phyloP scores from a whole-genome alignment of 2,329 filamentous ascomycete genomes.

The Botryosphaeria dothidea region DNA sequence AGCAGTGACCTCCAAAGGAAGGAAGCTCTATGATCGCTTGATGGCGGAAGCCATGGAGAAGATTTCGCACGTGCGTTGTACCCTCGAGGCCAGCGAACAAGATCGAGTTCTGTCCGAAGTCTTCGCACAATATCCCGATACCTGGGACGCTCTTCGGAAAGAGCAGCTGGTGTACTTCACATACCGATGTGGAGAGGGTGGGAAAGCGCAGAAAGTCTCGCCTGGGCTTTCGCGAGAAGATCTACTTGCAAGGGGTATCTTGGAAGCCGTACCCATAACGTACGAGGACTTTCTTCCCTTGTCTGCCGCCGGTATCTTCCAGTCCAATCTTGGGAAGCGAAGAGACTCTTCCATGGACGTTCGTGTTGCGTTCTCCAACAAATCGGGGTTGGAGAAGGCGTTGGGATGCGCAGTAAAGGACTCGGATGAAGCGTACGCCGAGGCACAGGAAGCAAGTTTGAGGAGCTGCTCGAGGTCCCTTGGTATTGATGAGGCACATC shows the following conservation, averaged over 20 bases:
- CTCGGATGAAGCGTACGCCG: neutral
- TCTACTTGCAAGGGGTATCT: neutral
- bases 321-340: slow-evolving; percentile 40
- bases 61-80: neutral
- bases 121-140: neutral
- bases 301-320: slow-evolving; percentile 55
- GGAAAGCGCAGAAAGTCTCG: neutral
- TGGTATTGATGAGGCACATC: neutral
- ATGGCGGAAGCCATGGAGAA: slow-evolving; percentile 30
- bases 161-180: neutral
- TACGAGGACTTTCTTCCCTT: slow-evolving; percentile 59
- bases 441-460: neutral
- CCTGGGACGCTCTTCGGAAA: neutral
- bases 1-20: slow-evolving; percentile 49
- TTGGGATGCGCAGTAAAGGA: neutral
- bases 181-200: neutral
- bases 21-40: slow-evolving; percentile 50
- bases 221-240: neutral
- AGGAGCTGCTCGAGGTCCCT: neutral
- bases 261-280: slow-evolving; percentile 47
- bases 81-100: neutral
- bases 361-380: neutral
- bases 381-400: neutral
- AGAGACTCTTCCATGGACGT: neutral
- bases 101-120: neutral